Conservation (phyloP, 2,329 filamentous ascomycete species). For the Phialophora expanda region DNA sequence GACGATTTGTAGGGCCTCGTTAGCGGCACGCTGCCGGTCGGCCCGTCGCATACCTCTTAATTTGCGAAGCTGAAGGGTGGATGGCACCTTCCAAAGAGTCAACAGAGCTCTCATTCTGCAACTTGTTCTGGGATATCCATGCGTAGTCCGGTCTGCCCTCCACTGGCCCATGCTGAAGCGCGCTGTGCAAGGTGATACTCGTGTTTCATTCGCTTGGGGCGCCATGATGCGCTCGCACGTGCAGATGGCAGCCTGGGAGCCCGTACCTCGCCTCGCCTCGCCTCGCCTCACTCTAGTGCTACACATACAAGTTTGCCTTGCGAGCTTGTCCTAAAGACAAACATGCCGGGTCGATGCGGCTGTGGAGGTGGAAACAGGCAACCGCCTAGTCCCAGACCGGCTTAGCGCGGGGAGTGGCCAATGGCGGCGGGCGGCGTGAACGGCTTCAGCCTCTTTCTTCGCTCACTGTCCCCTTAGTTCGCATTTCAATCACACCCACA, state of each 20-base stretch:
- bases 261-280: not conserved
- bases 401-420: not conserved
- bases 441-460: conserved; percentile 12
- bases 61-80: conserved; percentile 5
- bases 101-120: conserved; percentile 19
- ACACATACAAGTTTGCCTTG: conserved; percentile 19
- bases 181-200: conserved; percentile 13
- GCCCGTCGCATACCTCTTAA: conserved; percentile 24
- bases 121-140: conserved; percentile 6
- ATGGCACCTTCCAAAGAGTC: conserved; percentile 16
- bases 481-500: conserved; percentile 4
- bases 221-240: not conserved
- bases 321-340: not conserved
- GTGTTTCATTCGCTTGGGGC: conserved; percentile 8
- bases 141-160: not conserved
- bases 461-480: not conserved
- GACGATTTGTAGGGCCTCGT: conserved; percentile 70
- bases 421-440: not conserved
- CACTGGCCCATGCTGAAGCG: not conserved
- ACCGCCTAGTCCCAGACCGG: not conserved
- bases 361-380: conserved; percentile 14
- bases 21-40: conserved; percentile 21
- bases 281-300: conserved; percentile 15
- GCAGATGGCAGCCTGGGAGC: conserved; percentile 12
- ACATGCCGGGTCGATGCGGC: conserved; percentile 7